phyloP scores from a whole-genome alignment of 306 rosid genomes.

The Prosopis cineraria region DNA sequence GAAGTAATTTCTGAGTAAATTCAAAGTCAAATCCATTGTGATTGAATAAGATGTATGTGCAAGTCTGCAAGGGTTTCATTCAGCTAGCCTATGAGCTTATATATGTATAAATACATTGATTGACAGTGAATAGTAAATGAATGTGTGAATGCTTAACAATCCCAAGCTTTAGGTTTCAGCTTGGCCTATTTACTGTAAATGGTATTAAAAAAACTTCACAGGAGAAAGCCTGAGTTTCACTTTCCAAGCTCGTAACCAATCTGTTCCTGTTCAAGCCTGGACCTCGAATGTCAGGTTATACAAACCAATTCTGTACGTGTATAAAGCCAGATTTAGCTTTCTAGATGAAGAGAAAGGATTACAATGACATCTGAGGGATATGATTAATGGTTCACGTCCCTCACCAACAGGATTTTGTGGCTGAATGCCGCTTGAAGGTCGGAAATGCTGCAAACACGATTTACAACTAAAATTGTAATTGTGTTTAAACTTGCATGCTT shows the following conservation, averaged over 20 bases:
- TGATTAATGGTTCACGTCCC: conserved; percentile 40
- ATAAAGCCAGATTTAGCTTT: conserved; percentile 28
- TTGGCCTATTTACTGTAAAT: conserved; percentile 29
- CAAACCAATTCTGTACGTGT: conserved; percentile 23
- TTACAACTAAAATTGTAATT: conserved; percentile 50
- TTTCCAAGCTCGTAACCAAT: conserved; percentile 29
- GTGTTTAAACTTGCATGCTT: conserved; percentile 41
- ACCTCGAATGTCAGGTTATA: conserved; percentile 18
- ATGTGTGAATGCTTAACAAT: conserved; percentile 26
- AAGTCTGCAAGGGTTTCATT: conserved; percentile 3
- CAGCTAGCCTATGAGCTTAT: conserved; percentile 1
- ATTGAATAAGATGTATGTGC: conserved; percentile 9
- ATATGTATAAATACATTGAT: neutral
- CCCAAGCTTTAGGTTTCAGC: conserved; percentile 30
- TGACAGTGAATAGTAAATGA: conserved; percentile 1
- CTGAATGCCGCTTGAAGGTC: conserved; percentile 56
- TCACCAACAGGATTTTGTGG: conserved; percentile 51
- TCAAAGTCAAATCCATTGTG: conserved; percentile 16
- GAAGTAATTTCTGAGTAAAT: conserved; percentile 7
- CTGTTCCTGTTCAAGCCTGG: conserved; percentile 31
- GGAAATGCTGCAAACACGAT: conserved; percentile 55
- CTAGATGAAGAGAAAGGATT: conserved; percentile 19
- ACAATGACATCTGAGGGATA: conserved; percentile 40
- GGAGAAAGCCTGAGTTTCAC: conserved; percentile 35
- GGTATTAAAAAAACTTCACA: conserved; percentile 27